phyloP scores from a whole-genome alignment of 2,329 filamentous ascomycete genomes.

The Thielaviopsis musarum region DNA sequence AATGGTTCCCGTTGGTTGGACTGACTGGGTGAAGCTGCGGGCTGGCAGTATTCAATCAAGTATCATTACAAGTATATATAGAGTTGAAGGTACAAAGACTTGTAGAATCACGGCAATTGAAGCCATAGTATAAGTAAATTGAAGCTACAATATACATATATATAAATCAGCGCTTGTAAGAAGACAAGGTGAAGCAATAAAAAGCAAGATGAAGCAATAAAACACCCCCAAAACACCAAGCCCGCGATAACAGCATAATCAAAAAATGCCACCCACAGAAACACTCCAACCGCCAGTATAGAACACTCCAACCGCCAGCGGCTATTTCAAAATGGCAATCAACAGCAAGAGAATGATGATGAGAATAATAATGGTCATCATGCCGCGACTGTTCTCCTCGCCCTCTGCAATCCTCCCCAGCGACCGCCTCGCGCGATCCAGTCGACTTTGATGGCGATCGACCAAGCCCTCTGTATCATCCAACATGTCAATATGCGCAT shows the following conservation, averaged over 20 bases:
- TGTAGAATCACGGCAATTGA: neutral
- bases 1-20: too few species aligned
- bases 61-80: neutral
- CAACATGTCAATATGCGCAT: slow-evolving; percentile 73
- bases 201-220: neutral
- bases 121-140: slow-evolving; percentile 15
- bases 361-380: slow-evolving; percentile 63
- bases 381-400: slow-evolving; percentile 74
- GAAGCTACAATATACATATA: neutral
- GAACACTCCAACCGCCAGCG: too few species aligned
- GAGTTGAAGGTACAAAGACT: neutral
- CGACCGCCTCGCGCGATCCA: slow-evolving; percentile 58
- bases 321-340: slow-evolving; percentile 63
- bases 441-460: slow-evolving; percentile 59
- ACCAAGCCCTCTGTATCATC: slow-evolving; percentile 76
- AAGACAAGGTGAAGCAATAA: neutral
- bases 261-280: neutral
- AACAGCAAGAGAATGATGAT: slow-evolving; percentile 70
- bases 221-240: neutral
- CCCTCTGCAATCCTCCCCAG: slow-evolving; percentile 56
- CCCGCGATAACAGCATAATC: neutral
- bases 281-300: too few species aligned
- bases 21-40: too few species aligned
- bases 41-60: neutral
- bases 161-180: neutral